Conservation (phyloP, 1,284 basidiomycete genomes). For the Puccinia hordei region DNA sequence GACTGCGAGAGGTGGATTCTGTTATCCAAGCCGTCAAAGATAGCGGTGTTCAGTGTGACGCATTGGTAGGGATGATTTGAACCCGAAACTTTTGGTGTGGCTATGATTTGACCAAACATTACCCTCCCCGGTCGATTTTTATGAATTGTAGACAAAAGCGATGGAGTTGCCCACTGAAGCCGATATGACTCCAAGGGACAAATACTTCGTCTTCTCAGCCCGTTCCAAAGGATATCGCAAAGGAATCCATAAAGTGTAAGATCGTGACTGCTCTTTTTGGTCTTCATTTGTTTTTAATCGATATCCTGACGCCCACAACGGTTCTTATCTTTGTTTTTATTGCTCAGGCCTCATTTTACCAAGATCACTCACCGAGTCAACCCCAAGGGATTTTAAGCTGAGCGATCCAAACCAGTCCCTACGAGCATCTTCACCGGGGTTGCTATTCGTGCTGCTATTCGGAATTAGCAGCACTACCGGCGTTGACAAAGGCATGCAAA, state of each 20-base stretch:
- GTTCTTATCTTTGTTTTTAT: neutral
- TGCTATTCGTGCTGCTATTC: too few relatives aligned
- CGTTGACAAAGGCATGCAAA: too few relatives aligned
- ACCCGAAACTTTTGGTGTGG: too few relatives aligned
- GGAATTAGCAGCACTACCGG: too few relatives aligned
- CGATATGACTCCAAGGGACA: slow-evolving; percentile 51
- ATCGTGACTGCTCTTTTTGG: neutral
- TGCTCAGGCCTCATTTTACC: slow-evolving; percentile 44
- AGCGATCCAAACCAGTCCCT: too few relatives aligned
- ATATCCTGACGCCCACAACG: neutral
- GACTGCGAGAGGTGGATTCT: slow-evolving; percentile 51
- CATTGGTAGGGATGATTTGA: slow-evolving; percentile 34
- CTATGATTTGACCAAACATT: neutral
- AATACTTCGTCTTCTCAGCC: slow-evolving; percentile 51
- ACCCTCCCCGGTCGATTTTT: neutral
- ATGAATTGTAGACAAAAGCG: slow-evolving; percentile 31
- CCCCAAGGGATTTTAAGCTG: slow-evolving; percentile 43
- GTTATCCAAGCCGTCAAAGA: slow-evolving; percentile 48
- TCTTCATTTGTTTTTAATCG: neutral
- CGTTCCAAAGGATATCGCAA: slow-evolving; percentile 51
- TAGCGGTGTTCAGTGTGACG: slow-evolving; percentile 47
- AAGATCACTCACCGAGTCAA: slow-evolving; percentile 47
- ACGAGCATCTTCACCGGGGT: too few relatives aligned
- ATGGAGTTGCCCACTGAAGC: slow-evolving; percentile 49
- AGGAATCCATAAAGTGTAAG: slow-evolving; percentile 49